phyloP scores from a whole-genome alignment of 2,329 filamentous ascomycete species.

The Orbilia brochopaga region DNA sequence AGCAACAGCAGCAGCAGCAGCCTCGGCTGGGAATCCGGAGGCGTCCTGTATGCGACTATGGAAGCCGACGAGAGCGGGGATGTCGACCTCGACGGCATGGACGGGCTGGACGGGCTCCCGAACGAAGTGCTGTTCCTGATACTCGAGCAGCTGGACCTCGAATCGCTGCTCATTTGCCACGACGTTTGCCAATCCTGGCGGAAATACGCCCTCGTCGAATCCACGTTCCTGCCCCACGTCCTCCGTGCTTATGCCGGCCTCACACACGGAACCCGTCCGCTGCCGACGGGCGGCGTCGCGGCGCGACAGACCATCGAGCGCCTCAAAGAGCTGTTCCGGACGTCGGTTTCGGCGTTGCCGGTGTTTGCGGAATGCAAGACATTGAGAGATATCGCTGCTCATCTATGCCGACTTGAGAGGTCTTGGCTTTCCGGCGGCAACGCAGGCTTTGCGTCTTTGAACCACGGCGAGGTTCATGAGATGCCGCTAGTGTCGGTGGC shows the following conservation, averaged over 20 bases:
- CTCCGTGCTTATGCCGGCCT: slow-evolving; percentile 43
- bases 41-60: slow-evolving; percentile 27
- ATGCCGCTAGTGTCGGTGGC: slow-evolving; percentile 22
- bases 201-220: slow-evolving; percentile 39
- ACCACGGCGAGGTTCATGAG: slow-evolving; percentile 24
- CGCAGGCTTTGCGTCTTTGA: slow-evolving; percentile 37
- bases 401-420: slow-evolving; percentile 36
- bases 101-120: slow-evolving; percentile 38
- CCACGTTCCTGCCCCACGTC: slow-evolving; percentile 46
- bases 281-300: slow-evolving; percentile 29
- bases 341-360: slow-evolving; percentile 44
- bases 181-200: slow-evolving; percentile 49
- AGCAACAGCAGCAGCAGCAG: no score
- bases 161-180: slow-evolving; percentile 48
- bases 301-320: slow-evolving; percentile 7
- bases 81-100: slow-evolving; percentile 29
- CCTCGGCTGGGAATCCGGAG: slow-evolving; percentile 6
- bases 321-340: slow-evolving; percentile 36
- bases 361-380: slow-evolving; percentile 44
- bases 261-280: slow-evolving; percentile 42
- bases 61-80: slow-evolving; percentile 30
- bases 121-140: slow-evolving; percentile 44
- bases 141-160: slow-evolving; percentile 45
- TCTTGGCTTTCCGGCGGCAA: slow-evolving; percentile 48
- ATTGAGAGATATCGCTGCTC: slow-evolving; percentile 48